Conservation (phyloP, 1,139 yeast genomes). For the Yamadazyma aaseri region DNA sequence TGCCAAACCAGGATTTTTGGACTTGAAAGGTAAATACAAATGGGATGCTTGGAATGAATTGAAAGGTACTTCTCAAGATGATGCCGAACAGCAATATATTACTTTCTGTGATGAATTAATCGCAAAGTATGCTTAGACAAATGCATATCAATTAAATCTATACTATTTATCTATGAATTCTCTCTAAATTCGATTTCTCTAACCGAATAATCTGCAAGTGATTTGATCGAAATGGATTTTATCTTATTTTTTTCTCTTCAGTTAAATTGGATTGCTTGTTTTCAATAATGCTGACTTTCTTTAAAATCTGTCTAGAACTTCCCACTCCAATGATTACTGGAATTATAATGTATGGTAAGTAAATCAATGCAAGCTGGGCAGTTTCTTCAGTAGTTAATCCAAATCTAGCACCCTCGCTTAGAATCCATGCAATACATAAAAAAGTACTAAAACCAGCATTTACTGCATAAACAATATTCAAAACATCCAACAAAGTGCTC, state of each 20-base stretch:
- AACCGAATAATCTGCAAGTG: too few relatives aligned
- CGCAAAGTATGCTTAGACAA: conserved; percentile 38
- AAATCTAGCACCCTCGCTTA: conserved; percentile 25
- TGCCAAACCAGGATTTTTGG: conserved; percentile 81
- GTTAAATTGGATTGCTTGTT: too few relatives aligned
- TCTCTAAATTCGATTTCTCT: too few relatives aligned
- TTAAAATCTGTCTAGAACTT: not conserved
- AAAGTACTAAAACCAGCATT: conserved; percentile 75
- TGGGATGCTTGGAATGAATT: conserved; percentile 95
- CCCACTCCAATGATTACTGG: conserved; percentile 46
- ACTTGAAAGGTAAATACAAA: conserved; percentile 93
- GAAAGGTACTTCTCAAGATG: conserved; percentile 83
- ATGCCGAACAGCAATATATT: conserved; percentile 87
- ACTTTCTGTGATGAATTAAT: conserved; percentile 68
- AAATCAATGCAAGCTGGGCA: conserved; percentile 47
- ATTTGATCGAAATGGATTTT: too few relatives aligned
- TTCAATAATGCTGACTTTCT: not conserved
- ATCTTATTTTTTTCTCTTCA: too few relatives aligned
- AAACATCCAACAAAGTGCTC: conserved; percentile 41
- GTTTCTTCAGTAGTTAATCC: conserved; percentile 39
- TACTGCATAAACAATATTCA: conserved; percentile 65
- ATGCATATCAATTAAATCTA: conserved; percentile 1
- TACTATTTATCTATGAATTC: not conserved
- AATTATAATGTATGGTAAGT: conserved; percentile 65
- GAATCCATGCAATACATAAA: conserved; percentile 56